A percentile compares a stretch with the other conserved stretches of the same genome.
phyloP scores from a whole-genome alignment of 805 yeast species.

The Metschnikowia cubensis region DNA sequence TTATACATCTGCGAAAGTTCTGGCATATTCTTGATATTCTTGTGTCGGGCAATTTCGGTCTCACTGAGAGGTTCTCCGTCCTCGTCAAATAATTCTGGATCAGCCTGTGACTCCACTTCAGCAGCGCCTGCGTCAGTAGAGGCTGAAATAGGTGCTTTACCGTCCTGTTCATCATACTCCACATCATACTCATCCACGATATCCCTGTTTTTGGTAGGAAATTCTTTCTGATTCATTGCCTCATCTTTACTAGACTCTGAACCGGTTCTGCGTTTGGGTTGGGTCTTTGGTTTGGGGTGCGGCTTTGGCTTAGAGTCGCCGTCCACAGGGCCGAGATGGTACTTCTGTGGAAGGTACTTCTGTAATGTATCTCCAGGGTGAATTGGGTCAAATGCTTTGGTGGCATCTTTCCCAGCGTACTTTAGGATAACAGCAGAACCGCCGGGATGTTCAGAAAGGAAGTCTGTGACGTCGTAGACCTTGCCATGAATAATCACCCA shows the following conservation, averaged over 20 bases:
- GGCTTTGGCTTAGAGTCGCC: slow-evolving; percentile 9
- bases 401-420: slow-evolving; percentile 55
- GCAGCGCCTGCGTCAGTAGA: neutral
- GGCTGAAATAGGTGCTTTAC: slow-evolving; percentile 20
- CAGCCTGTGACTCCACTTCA: neutral
- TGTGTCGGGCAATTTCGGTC: slow-evolving; percentile 11
- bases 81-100: slow-evolving; percentile 22
- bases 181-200: slow-evolving; percentile 19
- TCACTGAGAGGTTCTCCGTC: slow-evolving; percentile 15
- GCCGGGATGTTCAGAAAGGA: slow-evolving; percentile 58
- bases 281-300: neutral
- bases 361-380: slow-evolving; percentile 84
- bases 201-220: neutral
- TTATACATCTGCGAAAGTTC: slow-evolving; percentile 68
- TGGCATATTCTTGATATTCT: slow-evolving; percentile 48
- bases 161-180: slow-evolving; percentile 36
- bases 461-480: slow-evolving; percentile 73
- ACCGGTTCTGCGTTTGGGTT: neutral
- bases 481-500: slow-evolving; percentile 83
- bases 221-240: neutral
- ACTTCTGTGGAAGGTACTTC: slow-evolving; percentile 51
- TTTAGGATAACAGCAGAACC: slow-evolving; percentile 53
- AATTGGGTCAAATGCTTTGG: slow-evolving; percentile 79
- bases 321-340: slow-evolving; percentile 37
- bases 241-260: neutral